Evolutionary conservation across 2,329 filamentous ascomycete genomes (phyloP).

Genomic region (Blastomyces parvus): DNA sequence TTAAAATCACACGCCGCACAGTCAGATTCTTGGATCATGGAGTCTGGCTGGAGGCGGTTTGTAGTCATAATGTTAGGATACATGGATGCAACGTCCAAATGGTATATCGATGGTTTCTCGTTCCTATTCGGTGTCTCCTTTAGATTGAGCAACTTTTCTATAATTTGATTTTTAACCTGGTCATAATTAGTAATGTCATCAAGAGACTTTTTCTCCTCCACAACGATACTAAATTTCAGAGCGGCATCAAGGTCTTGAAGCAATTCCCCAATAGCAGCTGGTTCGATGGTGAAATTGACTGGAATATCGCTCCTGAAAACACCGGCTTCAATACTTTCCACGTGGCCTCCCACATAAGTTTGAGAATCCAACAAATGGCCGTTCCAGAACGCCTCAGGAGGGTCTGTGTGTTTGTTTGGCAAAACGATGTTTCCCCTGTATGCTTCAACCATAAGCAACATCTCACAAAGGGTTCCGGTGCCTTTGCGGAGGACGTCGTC

Average conservation of each 20-base stretch:
- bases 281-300: conserved; percentile 84
- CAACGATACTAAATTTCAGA: conserved; percentile 72
- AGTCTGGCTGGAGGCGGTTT: conserved; percentile 92
- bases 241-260: conserved; percentile 78
- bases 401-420: conserved; percentile 89
- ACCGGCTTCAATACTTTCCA: conserved; percentile 97
- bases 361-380: conserved; percentile 93
- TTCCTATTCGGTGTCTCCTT: conserved; percentile 74
- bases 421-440: conserved; percentile 86
- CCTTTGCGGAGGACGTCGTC: conserved; percentile 92
- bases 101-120: conserved; percentile 87
- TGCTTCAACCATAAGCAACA: conserved; percentile 98
- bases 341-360: conserved; percentile 95
- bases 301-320: conserved; percentile 95
- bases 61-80: conserved; percentile 99
- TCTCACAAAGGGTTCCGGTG: conserved; percentile 97
- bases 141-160: conserved; percentile 57
- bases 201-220: conserved; percentile 74
- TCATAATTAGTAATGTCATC: conserved; percentile 74
- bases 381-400: conserved; percentile 91
- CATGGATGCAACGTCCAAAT: conserved; percentile 98
- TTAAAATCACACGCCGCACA: conserved; percentile 99
- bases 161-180: conserved; percentile 75
- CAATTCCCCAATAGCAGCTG: conserved; percentile 80
- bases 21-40: conserved; percentile 95